phyloP scores from a whole-genome alignment of 2,329 filamentous ascomycete genomes.

The Sphaerulina vaccinii region DNA sequence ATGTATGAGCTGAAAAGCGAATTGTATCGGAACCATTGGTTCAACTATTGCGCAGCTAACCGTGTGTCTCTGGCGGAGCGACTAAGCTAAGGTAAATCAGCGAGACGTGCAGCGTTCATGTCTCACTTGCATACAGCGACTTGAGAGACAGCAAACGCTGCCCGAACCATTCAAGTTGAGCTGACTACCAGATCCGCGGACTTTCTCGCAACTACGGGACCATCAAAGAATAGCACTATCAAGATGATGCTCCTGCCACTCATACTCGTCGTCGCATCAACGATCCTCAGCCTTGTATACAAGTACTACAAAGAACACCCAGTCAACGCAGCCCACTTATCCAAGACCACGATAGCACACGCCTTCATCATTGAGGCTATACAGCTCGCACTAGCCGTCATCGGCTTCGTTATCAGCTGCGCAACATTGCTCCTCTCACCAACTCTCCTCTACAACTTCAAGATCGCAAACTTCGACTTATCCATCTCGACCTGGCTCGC shows the following conservation, averaged over 20 bases:
- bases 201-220: background rate
- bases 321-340: background rate
- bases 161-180: background rate
- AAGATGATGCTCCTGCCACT: background rate
- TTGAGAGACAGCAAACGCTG: background rate
- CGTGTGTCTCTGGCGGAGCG: background rate
- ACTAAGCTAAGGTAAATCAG: background rate
- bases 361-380: conserved; percentile 19
- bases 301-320: background rate
- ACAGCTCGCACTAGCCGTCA: conserved; percentile 8
- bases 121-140: conserved; percentile 5
- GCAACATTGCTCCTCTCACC: background rate
- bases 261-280: conserved; percentile 6
- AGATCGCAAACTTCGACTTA: background rate
- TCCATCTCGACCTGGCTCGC: conserved; percentile 6
- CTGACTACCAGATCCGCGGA: background rate
- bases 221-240: background rate
- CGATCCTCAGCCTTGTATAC: conserved; percentile 14
- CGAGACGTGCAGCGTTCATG: conserved; percentile 1
- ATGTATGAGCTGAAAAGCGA: no score
- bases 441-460: background rate
- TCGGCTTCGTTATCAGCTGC: background rate
- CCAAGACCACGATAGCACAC: conserved; percentile 5
- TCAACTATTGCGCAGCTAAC: background rate
- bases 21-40: no score